Base-by-base conservation (phyloP, 495 filamentous ascomycete species). In the Penicillium silybi region DNA sequence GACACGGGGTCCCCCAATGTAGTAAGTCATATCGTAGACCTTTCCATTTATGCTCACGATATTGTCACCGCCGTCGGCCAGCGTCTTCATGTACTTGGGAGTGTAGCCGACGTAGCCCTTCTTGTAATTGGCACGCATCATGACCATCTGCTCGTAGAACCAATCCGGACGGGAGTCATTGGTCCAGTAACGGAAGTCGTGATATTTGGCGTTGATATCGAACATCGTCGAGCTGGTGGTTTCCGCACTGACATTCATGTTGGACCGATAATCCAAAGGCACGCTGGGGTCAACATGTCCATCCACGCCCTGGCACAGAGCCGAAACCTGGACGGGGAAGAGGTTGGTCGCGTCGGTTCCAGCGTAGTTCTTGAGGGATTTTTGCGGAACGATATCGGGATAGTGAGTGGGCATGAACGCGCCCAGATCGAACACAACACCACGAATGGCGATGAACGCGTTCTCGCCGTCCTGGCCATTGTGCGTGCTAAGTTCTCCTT, bases 291-390 rank as follows among this genome's bases (percentile, higher is more conserved):
- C 79, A 22, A 92, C 77, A 59, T 54, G 40, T 19, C 88, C 89
- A 46, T 81, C 68, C 25, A 78, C 79, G 32, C 93, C 93, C 41
- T 86, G 80, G 69, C 93, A 99, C 34, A 97, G 75, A 32, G 92
- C 89, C 4, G 88, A 95, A 15, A 97, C 93, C 64, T 99, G 93
- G 11, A 99, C 78, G 0, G 93, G 93, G 72, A 99, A 99, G 13
- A 99, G 77, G 39, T 79, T 75, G 16, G 90, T 92, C 41, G 91
- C 89, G 59, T 97, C 93, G 16, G 81, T 62, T 38, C 93, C 93
- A 43, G 85, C 90, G 61, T 97, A 99, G 51, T 85, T 83, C 50
- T 85, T 74, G 41, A 97, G 67, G 5, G 77, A 64, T 48, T 84
- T 81, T 27, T 80, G 59, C 1, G 83, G 80, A 40, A 98, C 79